Percentiles rank a stretch among this genome's conserved stretches.
These are phyloP conservation scores for Blastocystis sp. DNA, from an alignment of 352 stramenopile genomes.

Conservation along the genomic window DNA sequence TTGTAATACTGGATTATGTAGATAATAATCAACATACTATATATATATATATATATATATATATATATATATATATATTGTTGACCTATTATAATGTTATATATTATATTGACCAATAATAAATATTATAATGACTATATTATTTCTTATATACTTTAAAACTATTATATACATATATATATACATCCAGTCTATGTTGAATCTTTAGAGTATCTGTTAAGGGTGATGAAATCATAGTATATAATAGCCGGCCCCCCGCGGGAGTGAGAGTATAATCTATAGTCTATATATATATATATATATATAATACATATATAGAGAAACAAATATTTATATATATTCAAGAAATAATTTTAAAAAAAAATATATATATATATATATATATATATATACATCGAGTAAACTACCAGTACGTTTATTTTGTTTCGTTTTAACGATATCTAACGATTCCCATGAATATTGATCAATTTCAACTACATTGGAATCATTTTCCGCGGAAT, in stretches of 20 bases:
- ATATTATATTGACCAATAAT: too few species aligned
- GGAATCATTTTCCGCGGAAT: background rate
- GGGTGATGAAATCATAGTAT: slow-evolving; percentile 12
- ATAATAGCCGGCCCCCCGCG: slow-evolving; percentile 20
- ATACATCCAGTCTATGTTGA: slow-evolving; percentile 14
- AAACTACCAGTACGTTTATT: slow-evolving; percentile 2
- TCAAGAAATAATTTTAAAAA: too few species aligned
- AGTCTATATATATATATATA: too few species aligned
- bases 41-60: too few species aligned
- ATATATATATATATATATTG: too few species aligned
- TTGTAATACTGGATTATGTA: too few species aligned
- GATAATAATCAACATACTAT: too few species aligned
- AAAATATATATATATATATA: background rate
- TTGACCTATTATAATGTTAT: too few species aligned
- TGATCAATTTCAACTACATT: slow-evolving; percentile 7
- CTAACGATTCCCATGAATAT: slow-evolving; percentile 24
- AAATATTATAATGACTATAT: too few species aligned
- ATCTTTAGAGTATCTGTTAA: slow-evolving; percentile 4
- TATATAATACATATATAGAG: too few species aligned
- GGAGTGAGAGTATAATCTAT: slow-evolving; percentile 20
- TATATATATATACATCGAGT: background rate
- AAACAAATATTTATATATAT: background rate
- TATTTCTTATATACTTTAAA: too few species aligned
- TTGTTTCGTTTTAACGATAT: slow-evolving; percentile 9
- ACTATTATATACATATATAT: background rate